Evolutionary conservation across 306 rosid genomes (phyloP).

Genomic region (Geum urbanum): DNA sequence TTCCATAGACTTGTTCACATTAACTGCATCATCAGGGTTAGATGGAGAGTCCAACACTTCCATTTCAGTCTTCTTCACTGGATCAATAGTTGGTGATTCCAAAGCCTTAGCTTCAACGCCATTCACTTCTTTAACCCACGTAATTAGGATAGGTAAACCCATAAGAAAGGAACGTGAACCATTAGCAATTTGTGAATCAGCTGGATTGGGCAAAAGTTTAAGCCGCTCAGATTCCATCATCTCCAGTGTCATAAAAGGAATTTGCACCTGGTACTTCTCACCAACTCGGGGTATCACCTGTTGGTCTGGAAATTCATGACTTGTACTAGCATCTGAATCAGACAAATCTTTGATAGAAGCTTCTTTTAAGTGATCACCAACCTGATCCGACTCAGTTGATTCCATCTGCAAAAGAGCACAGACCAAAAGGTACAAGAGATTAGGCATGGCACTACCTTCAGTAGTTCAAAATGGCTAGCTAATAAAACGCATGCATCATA

Average conservation of each 20-base stretch:
- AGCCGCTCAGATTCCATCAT: slow-evolving; percentile 35
- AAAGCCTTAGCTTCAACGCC: slow-evolving; percentile 18
- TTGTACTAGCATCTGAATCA: slow-evolving; percentile 44
- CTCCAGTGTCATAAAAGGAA: slow-evolving; percentile 38
- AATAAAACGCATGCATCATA: not conserved
- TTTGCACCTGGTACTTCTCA: slow-evolving; percentile 54
- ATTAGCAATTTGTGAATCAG: slow-evolving; percentile 32
- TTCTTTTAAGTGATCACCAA: slow-evolving; percentile 35
- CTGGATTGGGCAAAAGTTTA: slow-evolving; percentile 36
- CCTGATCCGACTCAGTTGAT: slow-evolving; percentile 25
- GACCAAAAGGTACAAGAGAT: slow-evolving; percentile 14
- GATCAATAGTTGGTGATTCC: slow-evolving; percentile 20
- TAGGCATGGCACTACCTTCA: slow-evolving; percentile 13
- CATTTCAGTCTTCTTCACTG: too few species aligned
- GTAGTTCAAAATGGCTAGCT: not conserved
- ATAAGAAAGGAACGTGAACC: slow-evolving; percentile 35
- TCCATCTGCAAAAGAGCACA: slow-evolving; percentile 45
- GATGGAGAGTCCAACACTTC: slow-evolving; percentile 20
- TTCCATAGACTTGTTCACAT: slow-evolving; percentile 25
- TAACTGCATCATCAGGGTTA: slow-evolving; percentile 25
- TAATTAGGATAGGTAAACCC: slow-evolving; percentile 52
- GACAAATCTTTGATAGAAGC: slow-evolving; percentile 25
- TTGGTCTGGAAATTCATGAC: slow-evolving; percentile 39
- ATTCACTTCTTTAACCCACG: slow-evolving; percentile 39
- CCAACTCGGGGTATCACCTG: slow-evolving; percentile 53